Base-by-base conservation (phyloP, 2,329 filamentous ascomycete genomes). In the Stagonosporopsis cucurbitacearum region DNA sequence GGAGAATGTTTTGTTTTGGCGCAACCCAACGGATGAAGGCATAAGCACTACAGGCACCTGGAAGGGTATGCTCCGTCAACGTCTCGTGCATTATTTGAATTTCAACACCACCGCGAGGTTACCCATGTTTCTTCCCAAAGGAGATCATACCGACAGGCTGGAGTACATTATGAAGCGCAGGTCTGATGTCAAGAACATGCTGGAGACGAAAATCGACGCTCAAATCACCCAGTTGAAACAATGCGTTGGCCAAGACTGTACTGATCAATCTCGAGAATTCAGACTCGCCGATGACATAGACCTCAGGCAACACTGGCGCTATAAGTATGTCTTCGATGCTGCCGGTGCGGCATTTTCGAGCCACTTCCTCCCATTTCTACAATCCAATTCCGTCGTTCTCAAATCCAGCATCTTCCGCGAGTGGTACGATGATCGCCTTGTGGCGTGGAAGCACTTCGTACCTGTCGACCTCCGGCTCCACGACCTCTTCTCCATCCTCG, bases 381-480 rank as follows among this genome's bases (percentile, higher is more conserved):
- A 84, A 42, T 91, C 88, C 15, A 79, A 79, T 59, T 87, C 83
- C 43, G 80, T 92, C 5, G 89, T 90, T 0, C 85, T 95, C 69
- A 82, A 91, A 61, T 84, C 86, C 1, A 86, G 86, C 0, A 79
- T 94, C 6, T 94, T 93, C 74, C 83, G 86, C 22, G 86, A 91
- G 68, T 96, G 91, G 91, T 91, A 88, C 74, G 88, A 90, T 55
- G 86, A 88, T 45, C 84, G 91, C 6, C 75, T 95, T 15, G 83
- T 82, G 54, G 85, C 91, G 0, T 96, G 91, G 91, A 78, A 88
- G 40, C 91, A 96, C 71, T 95, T 92, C 65, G 87, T 94, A 1
- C 91, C 91, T 8, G 76, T 93, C 15, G 91, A 95, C 69, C 63
- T 88, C 1, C 83, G 91, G 3, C 85, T 90, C 19, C 89, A 92